phyloP scores from a whole-genome alignment of 768 basidiomycete genomes.

The Leccinum olivaceopallidum region DNA sequence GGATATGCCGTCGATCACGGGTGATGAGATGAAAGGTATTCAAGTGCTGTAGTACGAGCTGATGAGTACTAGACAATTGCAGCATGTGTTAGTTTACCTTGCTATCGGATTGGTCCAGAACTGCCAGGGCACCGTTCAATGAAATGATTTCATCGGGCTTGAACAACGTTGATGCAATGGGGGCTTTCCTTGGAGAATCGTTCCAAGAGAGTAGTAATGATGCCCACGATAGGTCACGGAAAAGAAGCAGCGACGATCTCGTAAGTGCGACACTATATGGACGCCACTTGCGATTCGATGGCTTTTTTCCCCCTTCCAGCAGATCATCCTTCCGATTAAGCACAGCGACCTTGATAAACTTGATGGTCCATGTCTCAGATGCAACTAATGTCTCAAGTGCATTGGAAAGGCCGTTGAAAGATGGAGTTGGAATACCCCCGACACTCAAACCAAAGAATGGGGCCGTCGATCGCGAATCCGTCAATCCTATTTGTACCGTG shows the following conservation, averaged over 20 bases:
- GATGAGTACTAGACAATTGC: slow-evolving; percentile 5
- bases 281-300: slow-evolving; percentile 83
- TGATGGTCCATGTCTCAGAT: slow-evolving; percentile 49
- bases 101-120: slow-evolving; percentile 74
- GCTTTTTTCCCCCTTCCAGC: slow-evolving; percentile 73
- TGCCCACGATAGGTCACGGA: slow-evolving; percentile 69
- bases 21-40: slow-evolving; percentile 79
- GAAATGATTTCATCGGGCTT: slow-evolving; percentile 87
- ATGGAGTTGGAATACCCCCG: slow-evolving; percentile 35
- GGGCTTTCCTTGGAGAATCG: slow-evolving; percentile 34
- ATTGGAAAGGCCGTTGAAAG: slow-evolving; percentile 29
- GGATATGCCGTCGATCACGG: slow-evolving; percentile 75
- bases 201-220: slow-evolving; percentile 45
- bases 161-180: slow-evolving; percentile 46
- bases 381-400: slow-evolving; percentile 26
- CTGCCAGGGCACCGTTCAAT: slow-evolving; percentile 74
- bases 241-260: slow-evolving; percentile 88
- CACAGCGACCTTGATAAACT: slow-evolving; percentile 77
- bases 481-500: slow-evolving; percentile 53
- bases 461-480: slow-evolving; percentile 41
- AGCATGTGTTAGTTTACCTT: slow-evolving; percentile 52
- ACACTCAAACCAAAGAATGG: slow-evolving; percentile 45
- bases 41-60: slow-evolving; percentile 41
- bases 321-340: slow-evolving; percentile 83
- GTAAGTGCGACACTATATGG: slow-evolving; percentile 84